A percentile compares a stretch with the other conserved stretches of the same genome.
phyloP scores from a whole-genome alignment of 2,329 filamentous ascomycete genomes.

The Trichoderma koningiopsis region DNA sequence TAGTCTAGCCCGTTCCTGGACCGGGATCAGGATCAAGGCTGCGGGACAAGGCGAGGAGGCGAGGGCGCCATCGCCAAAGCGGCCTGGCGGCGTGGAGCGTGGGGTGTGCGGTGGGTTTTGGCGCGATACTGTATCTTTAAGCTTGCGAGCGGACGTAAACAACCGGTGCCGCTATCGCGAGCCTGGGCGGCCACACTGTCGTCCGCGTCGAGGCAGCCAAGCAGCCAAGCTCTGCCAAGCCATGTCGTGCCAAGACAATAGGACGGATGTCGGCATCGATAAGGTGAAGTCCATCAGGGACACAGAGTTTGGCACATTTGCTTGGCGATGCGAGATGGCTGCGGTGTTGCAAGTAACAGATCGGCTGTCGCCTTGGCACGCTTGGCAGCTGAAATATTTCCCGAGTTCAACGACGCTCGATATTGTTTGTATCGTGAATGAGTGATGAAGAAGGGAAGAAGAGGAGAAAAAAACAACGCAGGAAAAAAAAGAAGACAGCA shows the following conservation, averaged over 20 bases:
- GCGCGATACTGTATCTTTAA: slow-evolving; percentile 4
- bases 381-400: slow-evolving; percentile 11
- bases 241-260: not conserved
- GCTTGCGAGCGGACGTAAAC: not conserved
- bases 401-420: not conserved
- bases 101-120: not conserved
- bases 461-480: not conserved
- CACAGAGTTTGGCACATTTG: not conserved
- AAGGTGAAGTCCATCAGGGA: not conserved
- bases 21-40: not conserved
- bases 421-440: not conserved
- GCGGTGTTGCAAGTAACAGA: not conserved
- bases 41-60: not conserved
- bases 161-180: not conserved
- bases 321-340: slow-evolving; percentile 15
- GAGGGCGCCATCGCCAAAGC: not conserved
- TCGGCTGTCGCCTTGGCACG: slow-evolving; percentile 17
- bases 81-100: not conserved
- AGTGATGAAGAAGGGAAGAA: not conserved
- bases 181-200: not conserved
- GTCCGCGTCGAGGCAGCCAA: slow-evolving; percentile 1
- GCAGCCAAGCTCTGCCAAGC: slow-evolving; percentile 2
- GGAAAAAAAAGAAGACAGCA: not conserved
- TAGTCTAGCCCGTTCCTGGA: not conserved
- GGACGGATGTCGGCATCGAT: not conserved